Base-by-base conservation (phyloP, 805 yeast genomes). In the Pichia cabralensis region DNA sequence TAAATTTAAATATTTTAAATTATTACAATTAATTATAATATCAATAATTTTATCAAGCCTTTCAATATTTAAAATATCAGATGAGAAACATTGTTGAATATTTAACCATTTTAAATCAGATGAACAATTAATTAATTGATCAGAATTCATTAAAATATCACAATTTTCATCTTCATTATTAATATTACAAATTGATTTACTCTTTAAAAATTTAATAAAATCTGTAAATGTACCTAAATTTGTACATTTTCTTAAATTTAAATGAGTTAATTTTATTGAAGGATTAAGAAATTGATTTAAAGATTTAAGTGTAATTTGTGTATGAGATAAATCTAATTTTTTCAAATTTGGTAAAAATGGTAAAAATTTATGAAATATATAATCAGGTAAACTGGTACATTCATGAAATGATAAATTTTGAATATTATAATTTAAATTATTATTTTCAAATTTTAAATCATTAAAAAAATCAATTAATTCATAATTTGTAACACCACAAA, bases 401-500 rank as follows among this genome's bases (percentile, higher is more conserved):
- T 85, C 95, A 57, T 86, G 95, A 49, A 88, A 72, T 0, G 94
- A 83, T 9, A 88, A 47, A 39, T 71, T 64, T 47, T 69, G 49
- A 43, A 24, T 24, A 9, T 13, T 11, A 6, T 60, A 45, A 23
- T 46, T 47, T 19, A 44, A 37, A 34, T 38, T 52, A 17, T 35
- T 45, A 38, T 39, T 49, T 15, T 31, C 34, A 28, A 65, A 52
- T n/a, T 34, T 46, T 16, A 72, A 53, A 14, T 60, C 48, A 13
- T 65, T 60, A 47, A 84, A 78, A 17, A 81, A 77, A 11, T 62
- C 47, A 10, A 75, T 73, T 50, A 85, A 83, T 21, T 51, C 60
- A 24, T 62, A 64, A 29, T 82, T 80, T 6, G 84, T 73, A 25
- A 94, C 82, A 7, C 96, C 96, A 56, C 96, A 86, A 43, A 86